Conservation (phyloP, 2,329 filamentous ascomycete genomes). For the Fusarium sp. region DNA sequence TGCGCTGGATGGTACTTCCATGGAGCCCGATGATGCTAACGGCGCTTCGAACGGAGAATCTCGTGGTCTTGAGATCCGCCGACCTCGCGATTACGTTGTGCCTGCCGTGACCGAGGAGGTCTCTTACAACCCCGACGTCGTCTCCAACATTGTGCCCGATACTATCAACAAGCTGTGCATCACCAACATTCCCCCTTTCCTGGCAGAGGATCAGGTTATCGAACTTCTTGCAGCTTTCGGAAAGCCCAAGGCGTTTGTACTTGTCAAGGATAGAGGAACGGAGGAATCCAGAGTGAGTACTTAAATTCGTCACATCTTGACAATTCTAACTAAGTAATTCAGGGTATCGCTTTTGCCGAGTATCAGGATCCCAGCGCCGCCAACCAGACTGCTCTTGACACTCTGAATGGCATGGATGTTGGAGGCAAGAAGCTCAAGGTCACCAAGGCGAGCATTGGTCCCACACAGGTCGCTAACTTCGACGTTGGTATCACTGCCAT, state of each 20-base stretch:
- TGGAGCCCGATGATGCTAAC: conserved; percentile 77
- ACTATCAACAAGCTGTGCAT: conserved; percentile 96
- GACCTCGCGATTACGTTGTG: conserved; percentile 97
- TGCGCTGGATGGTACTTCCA: conserved; percentile 88
- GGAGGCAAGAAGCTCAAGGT: conserved; percentile 89
- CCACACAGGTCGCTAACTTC: conserved; percentile 89
- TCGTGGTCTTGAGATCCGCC: conserved; percentile 77
- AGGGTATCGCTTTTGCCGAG: conserved; percentile 98
- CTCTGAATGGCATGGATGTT: conserved; percentile 92
- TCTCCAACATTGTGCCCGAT: conserved; percentile 87
- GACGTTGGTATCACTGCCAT: conserved; percentile 98
- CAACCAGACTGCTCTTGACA: conserved; percentile 89
- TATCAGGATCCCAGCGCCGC: conserved; percentile 78
- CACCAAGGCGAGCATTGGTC: conserved; percentile 88
- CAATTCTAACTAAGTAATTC: conserved; percentile 55
- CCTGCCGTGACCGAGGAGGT: conserved; percentile 81
- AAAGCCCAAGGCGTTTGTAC: conserved; percentile 88
- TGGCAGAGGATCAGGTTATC: conserved; percentile 90
- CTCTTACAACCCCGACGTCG: conserved; percentile 78
- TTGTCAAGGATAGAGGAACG: conserved; percentile 87
- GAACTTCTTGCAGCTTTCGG: conserved; percentile 93
- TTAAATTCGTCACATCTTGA: too few species aligned
- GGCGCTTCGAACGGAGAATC: conserved; percentile 65
- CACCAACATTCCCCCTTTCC: conserved; percentile 86
- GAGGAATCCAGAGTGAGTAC: conserved; percentile 86